A percentile compares a stretch with the other conserved stretches of the same genome.
Conservation (phyloP, 108 stramenopile genomes). For the Cyclostephanos invisitatus region DNA sequence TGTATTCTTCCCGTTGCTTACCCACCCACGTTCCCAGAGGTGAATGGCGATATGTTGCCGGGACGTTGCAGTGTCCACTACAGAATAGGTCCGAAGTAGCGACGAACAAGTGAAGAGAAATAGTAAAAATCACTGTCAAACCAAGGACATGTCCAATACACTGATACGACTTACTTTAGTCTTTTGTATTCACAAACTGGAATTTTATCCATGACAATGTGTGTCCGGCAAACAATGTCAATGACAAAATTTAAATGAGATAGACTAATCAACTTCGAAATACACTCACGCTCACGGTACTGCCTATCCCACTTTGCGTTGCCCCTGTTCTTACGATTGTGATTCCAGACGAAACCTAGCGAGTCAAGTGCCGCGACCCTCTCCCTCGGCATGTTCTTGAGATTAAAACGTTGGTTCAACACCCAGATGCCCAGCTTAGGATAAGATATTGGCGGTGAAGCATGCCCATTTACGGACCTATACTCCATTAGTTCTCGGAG, state of each 20-base stretch:
- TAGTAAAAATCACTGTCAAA: neutral
- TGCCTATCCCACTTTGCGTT: slow-evolving; percentile 27
- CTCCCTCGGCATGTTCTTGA: slow-evolving; percentile 42
- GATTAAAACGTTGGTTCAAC: slow-evolving; percentile 46
- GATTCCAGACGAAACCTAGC: slow-evolving; percentile 53
- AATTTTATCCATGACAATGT: neutral
- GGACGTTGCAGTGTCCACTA: slow-evolving; percentile 39
- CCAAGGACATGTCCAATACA: neutral
- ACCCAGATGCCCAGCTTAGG: slow-evolving; percentile 44
- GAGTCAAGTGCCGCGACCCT: slow-evolving; percentile 39
- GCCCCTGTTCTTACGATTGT: slow-evolving; percentile 36
- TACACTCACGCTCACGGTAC: slow-evolving; percentile 23
- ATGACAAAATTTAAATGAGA: neutral
- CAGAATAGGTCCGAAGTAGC: neutral
- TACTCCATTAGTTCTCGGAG: slow-evolving; percentile 34
- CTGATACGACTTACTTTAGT: slow-evolving; percentile 17
- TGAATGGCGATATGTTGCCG: slow-evolving; percentile 33
- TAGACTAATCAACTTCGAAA: neutral
- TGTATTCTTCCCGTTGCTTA: slow-evolving; percentile 52
- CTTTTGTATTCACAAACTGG: slow-evolving; percentile 5
- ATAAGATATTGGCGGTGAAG: slow-evolving; percentile 20
- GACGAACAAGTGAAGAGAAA: neutral
- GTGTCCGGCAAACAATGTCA: neutral
- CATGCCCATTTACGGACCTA: slow-evolving; percentile 23
- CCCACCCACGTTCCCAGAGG: slow-evolving; percentile 47